Percentiles rank a stretch among this genome's conserved stretches.
Evolutionary conservation across 2,329 filamentous ascomycete species (phyloP).

Genomic region (Zasmidium angulare): DNA sequence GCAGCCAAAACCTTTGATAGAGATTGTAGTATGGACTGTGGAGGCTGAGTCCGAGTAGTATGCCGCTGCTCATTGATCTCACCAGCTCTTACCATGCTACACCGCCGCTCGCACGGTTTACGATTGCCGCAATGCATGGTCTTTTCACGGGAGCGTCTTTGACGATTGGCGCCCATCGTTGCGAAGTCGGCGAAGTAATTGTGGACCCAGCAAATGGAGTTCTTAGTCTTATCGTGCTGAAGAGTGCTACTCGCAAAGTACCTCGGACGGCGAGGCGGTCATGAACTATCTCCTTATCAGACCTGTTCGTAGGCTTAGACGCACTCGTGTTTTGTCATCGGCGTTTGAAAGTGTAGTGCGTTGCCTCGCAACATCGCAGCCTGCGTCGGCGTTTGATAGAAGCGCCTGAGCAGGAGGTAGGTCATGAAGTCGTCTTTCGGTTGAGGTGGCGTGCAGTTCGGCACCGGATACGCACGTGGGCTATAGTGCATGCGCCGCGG

Average conservation of each 20-base stretch:
- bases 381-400: too few relatives aligned
- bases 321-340: too few relatives aligned
- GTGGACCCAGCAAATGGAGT: neutral
- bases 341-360: too few relatives aligned
- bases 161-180: neutral
- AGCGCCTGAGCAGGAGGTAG: too few relatives aligned
- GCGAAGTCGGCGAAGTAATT: constrained; percentile 2
- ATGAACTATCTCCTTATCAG: neutral
- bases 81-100: constrained; percentile 22
- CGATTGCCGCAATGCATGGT: constrained; percentile 22
- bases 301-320: neutral
- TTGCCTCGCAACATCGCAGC: too few relatives aligned
- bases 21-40: too few relatives aligned
- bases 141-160: neutral
- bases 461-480: too few relatives aligned
- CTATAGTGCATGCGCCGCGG: too few relatives aligned
- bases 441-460: too few relatives aligned
- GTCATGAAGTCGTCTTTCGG: too few relatives aligned
- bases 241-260: neutral
- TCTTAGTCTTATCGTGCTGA: constrained; percentile 1
- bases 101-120: constrained; percentile 27
- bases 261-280: constrained; percentile 3
- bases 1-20: too few relatives aligned
- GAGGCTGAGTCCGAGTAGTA: constrained; percentile 24
- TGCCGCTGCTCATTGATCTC: constrained; percentile 18